A percentile compares a stretch with the other conserved stretches of the same genome.
Evolutionary conservation across 106 monocot species (phyloP).

Genomic region (Dioscorea alata): DNA sequence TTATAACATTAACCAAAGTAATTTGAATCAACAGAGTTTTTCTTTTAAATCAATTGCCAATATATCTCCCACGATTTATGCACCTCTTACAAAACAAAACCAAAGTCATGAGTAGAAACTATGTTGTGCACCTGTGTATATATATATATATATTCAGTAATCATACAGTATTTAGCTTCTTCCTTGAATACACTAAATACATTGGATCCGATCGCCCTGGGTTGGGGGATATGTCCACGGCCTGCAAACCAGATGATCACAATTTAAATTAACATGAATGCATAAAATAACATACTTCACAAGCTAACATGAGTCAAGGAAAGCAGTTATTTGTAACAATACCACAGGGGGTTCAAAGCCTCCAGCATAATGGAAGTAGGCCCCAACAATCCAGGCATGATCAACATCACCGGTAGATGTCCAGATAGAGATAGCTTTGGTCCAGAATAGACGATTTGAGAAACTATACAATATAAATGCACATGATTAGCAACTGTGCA

Average conservation of each 20-base stretch:
- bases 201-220: slow-evolving; percentile 87
- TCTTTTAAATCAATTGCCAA: no score
- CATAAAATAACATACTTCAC: no score
- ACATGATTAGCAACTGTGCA: no score
- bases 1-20: no score
- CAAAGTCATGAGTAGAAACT: no score
- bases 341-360: slow-evolving; percentile 87
- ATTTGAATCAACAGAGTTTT: no score
- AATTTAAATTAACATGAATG: no score
- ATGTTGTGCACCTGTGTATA: no score
- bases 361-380: slow-evolving; percentile 93
- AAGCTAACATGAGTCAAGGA: no score
- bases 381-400: slow-evolving; percentile 91
- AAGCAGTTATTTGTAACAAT: not conserved
- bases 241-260: slow-evolving; percentile 27
- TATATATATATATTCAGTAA: not conserved
- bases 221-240: slow-evolving; percentile 90
- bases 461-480: slow-evolving; percentile 32
- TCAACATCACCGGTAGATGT: slow-evolving; percentile 91
- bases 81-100: no score
- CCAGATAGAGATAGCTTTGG: slow-evolving; percentile 98
- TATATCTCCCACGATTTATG: no score
- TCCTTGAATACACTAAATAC: slow-evolving; percentile 83
- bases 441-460: slow-evolving; percentile 92
- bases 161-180: slow-evolving; percentile 27